Evolutionary conservation across 495 filamentous ascomycete species (phyloP).

Genomic region (Penicillium cataractarum): DNA sequence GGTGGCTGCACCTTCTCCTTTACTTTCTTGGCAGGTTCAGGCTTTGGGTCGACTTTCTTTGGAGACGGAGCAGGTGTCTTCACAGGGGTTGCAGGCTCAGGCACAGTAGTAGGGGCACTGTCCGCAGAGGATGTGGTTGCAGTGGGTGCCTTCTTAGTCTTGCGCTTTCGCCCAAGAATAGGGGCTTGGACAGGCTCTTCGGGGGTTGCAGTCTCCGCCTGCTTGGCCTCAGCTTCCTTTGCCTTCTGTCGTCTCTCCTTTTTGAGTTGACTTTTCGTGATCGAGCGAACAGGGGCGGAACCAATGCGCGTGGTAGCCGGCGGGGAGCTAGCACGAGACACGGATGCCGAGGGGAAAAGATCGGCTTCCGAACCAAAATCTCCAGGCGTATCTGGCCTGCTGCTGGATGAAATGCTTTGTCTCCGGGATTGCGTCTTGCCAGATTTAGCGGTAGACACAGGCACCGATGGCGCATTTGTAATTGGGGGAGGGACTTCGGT

Average conservation of each 20-base stretch:
- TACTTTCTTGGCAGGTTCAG: slow-evolving; percentile 34
- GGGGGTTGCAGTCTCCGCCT: slow-evolving; percentile 54
- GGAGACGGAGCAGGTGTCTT: slow-evolving; percentile 26
- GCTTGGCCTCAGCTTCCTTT: slow-evolving; percentile 65
- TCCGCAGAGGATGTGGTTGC: slow-evolving; percentile 44
- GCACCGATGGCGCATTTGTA: slow-evolving; percentile 42
- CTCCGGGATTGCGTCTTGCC: slow-evolving; percentile 56
- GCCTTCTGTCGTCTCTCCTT: slow-evolving; percentile 75
- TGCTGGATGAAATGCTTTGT: slow-evolving; percentile 61
- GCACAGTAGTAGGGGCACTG: slow-evolving; percentile 36
- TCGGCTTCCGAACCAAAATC: slow-evolving; percentile 79
- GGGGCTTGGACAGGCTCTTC: slow-evolving; percentile 74
- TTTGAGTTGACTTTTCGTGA: slow-evolving; percentile 88
- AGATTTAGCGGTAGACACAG: slow-evolving; percentile 40
- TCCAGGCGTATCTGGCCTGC: slow-evolving; percentile 78
- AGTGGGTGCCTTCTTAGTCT: slow-evolving; percentile 73
- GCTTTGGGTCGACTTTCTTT: slow-evolving; percentile 35
- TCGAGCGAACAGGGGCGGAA: slow-evolving; percentile 73
- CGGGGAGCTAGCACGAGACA: slow-evolving; percentile 81
- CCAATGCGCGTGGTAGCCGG: slow-evolving; percentile 72
- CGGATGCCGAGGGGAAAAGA: slow-evolving; percentile 73
- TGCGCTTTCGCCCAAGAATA: slow-evolving; percentile 87
- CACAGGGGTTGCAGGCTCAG: slow-evolving; percentile 40
- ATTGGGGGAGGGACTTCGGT: slow-evolving; percentile 57
- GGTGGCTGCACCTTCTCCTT: slow-evolving; percentile 46